Evolutionary conservation across 2,329 filamentous ascomycete genomes (phyloP).

Genomic region (Exophiala xenobiotica): DNA sequence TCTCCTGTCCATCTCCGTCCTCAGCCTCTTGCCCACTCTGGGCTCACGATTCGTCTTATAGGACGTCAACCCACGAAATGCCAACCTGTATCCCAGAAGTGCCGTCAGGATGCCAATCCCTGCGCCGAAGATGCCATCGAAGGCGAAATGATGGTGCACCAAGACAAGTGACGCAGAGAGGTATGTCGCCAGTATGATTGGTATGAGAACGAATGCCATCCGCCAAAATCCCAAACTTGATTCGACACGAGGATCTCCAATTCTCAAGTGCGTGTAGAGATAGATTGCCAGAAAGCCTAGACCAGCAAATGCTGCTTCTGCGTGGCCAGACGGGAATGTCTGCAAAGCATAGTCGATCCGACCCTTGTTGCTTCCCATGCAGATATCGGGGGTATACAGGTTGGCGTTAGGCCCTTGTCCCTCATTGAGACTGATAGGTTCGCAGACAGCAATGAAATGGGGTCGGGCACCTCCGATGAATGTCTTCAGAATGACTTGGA

Average conservation of each 20-base stretch:
- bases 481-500: conserved; percentile 27
- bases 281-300: conserved; percentile 73
- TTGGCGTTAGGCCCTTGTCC: conserved; percentile 34
- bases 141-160: conserved; percentile 70
- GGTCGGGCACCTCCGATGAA: conserved; percentile 26
- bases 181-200: conserved; percentile 62
- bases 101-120: conserved; percentile 60
- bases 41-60: conserved; percentile 9
- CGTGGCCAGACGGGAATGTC: conserved; percentile 78
- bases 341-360: conserved; percentile 79
- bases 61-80: conserved; percentile 14
- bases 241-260: conserved; percentile 56
- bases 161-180: conserved; percentile 69
- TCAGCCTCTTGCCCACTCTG: conserved; percentile 14
- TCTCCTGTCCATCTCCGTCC: conserved; percentile 5
- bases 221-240: conserved; percentile 31
- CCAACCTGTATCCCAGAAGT: conserved; percentile 20
- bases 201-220: conserved; percentile 58
- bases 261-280: conserved; percentile 64
- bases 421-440: conserved; percentile 14
- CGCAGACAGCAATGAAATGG: conserved; percentile 27
- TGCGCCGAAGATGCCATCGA: conserved; percentile 64
- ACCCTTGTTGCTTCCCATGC: conserved; percentile 67
- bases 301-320: conserved; percentile 74
- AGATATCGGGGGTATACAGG: conserved; percentile 66